phyloP scores from a whole-genome alignment of 768 basidiomycete genomes.

The Sarcodon aspratus region DNA sequence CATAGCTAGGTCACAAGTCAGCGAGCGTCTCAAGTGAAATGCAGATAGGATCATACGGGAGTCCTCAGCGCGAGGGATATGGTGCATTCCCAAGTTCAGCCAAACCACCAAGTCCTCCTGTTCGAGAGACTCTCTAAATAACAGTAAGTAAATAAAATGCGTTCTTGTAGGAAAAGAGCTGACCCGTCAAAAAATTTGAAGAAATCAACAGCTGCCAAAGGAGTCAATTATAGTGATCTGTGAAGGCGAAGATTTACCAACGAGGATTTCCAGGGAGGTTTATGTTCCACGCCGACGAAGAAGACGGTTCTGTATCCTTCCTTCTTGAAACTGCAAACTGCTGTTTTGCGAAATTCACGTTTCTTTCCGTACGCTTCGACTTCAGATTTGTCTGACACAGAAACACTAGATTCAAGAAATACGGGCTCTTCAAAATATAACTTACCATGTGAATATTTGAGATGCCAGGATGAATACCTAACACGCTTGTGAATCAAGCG shows the following conservation, averaged over 20 bases:
- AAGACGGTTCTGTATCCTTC: slow-evolving; percentile 51
- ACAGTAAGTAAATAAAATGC: too few relatives aligned
- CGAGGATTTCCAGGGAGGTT: slow-evolving; percentile 42
- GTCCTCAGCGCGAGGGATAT: slow-evolving; percentile 59
- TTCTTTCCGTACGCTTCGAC: slow-evolving; percentile 46
- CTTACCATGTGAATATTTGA: slow-evolving; percentile 40
- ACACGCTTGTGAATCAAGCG: slow-evolving; percentile 30
- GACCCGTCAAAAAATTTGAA: slow-evolving; percentile 47
- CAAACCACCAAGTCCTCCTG: slow-evolving; percentile 59
- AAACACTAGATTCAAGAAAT: not conserved
- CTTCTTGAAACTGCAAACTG: slow-evolving; percentile 44
- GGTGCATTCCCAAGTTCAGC: slow-evolving; percentile 60
- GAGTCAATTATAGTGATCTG: too few relatives aligned
- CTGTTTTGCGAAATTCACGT: slow-evolving; percentile 58
- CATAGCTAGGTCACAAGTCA: slow-evolving; percentile 18
- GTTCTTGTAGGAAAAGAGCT: too few relatives aligned
- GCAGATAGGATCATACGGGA: slow-evolving; percentile 15
- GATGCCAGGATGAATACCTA: slow-evolving; percentile 49
- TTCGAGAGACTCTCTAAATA: slow-evolving; percentile 34
- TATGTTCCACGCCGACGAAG: slow-evolving; percentile 51
- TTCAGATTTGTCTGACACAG: slow-evolving; percentile 38
- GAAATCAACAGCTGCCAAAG: slow-evolving; percentile 32
- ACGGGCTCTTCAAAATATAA: not conserved
- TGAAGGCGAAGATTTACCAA: too few relatives aligned
- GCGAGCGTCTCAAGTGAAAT: too few relatives aligned